phyloP scores from a whole-genome alignment of 768 basidiomycete species.

The Leucocoprinus leucothites region DNA sequence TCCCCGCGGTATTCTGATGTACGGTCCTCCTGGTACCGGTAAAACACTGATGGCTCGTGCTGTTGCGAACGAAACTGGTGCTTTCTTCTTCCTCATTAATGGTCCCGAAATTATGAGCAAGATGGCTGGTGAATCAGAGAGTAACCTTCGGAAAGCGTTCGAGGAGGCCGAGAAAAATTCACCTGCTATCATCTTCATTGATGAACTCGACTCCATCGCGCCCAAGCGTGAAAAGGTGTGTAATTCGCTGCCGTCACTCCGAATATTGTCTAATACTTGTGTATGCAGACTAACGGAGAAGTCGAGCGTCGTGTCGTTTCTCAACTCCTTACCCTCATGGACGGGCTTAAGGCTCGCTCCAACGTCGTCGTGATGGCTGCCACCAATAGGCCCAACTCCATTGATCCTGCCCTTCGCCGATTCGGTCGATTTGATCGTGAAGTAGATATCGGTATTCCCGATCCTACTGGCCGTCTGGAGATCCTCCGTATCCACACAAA shows the following conservation, averaged over 20 bases:
- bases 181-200: constrained; percentile 99
- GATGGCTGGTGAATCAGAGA: constrained; percentile 99
- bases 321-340: constrained; percentile 98
- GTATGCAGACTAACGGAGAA: constrained; percentile 91
- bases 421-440: constrained; percentile 99
- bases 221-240: constrained; percentile 98
- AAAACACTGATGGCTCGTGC: constrained; percentile 99
- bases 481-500: constrained; percentile 99
- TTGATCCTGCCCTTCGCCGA: constrained; percentile 96
- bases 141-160: constrained; percentile 96
- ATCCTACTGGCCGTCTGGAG: constrained; percentile 97
- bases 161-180: constrained; percentile 99
- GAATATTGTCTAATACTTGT: not conserved
- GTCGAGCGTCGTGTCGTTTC: constrained; percentile 99
- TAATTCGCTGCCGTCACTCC: not conserved
- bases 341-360: constrained; percentile 96
- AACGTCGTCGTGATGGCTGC: constrained; percentile 99
- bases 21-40: constrained; percentile 97
- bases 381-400: constrained; percentile 98
- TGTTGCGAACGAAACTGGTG: constrained; percentile 98
- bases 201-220: constrained; percentile 98
- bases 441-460: constrained; percentile 98
- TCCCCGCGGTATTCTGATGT: constrained; percentile 98
- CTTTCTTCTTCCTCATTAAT: constrained; percentile 99
- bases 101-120: constrained; percentile 99